Percentiles rank a stretch among this genome's conserved stretches.
These are phyloP conservation scores for Gossypium arboreum DNA, from an alignment of 345 rosid genomes.

Conservation along the genomic window DNA sequence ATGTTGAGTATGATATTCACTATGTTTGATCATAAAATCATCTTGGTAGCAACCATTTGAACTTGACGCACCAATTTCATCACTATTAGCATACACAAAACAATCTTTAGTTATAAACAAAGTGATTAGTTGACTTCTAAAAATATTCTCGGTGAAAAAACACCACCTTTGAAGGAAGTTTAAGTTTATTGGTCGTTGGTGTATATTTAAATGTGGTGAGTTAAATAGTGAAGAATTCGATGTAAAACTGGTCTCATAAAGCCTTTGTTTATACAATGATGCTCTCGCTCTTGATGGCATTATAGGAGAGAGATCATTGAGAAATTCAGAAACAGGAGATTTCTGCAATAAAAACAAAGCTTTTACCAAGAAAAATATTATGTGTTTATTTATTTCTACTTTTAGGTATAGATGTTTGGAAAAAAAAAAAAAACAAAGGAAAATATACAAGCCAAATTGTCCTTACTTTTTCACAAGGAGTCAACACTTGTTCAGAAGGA, in stretches of 20 bases:
- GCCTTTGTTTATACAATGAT: constrained; percentile 13
- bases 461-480: too few relatives aligned
- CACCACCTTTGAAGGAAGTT: constrained; percentile 24
- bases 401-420: too few relatives aligned
- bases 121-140: neutral
- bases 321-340: constrained; percentile 24
- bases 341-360: constrained; percentile 20
- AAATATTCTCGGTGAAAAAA: neutral
- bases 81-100: too few relatives aligned
- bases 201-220: constrained; percentile 27
- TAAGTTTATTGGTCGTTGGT: neutral
- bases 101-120: too few relatives aligned
- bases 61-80: too few relatives aligned
- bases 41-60: too few relatives aligned
- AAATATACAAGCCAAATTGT: neutral
- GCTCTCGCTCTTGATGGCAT: constrained; percentile 19
- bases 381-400: too few relatives aligned
- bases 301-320: constrained; percentile 31
- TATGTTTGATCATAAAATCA: neutral
- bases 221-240: constrained; percentile 25
- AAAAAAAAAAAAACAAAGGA: neutral
- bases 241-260: constrained; percentile 20
- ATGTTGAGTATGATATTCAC: neutral
- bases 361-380: neutral
- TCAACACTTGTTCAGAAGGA: neutral